These are phyloP conservation scores for Globisporangium sylvaticum DNA, from an alignment of 352 stramenopile species.

Conservation along the genomic window DNA sequence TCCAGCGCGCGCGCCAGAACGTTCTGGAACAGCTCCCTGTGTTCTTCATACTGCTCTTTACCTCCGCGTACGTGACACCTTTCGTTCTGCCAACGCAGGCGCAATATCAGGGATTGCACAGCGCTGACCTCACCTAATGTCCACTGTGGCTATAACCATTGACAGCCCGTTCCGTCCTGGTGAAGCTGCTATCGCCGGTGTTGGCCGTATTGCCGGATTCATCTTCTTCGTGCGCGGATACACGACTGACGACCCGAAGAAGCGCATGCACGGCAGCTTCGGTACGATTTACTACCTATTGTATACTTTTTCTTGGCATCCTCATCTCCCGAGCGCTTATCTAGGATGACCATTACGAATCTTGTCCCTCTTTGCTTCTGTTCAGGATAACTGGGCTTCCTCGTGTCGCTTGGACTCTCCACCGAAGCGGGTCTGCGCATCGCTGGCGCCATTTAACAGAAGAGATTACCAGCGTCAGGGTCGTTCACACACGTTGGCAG, in stretches of 20 bases:
- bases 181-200: constrained; percentile 13
- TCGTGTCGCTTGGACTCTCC: constrained; percentile 26
- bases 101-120: too few species aligned
- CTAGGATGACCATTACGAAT: background rate
- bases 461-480: background rate
- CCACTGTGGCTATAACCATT: too few species aligned
- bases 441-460: background rate
- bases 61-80: background rate
- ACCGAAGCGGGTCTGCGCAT: constrained; percentile 9
- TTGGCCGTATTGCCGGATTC: background rate
- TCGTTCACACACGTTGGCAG: too few species aligned
- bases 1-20: constrained; percentile 91
- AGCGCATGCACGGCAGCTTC: background rate
- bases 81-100: too few species aligned
- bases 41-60: constrained; percentile 20
- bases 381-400: constrained; percentile 45
- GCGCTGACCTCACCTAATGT: too few species aligned
- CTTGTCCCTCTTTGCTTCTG: too few species aligned
- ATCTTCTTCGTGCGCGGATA: background rate
- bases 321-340: background rate
- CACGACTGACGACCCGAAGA: background rate
- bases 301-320: background rate
- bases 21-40: constrained; percentile 84
- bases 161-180: background rate
- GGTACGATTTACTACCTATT: background rate